Evolutionary conservation across 768 basidiomycete genomes (phyloP).

Genomic region (Pisolithus microcarpus): DNA sequence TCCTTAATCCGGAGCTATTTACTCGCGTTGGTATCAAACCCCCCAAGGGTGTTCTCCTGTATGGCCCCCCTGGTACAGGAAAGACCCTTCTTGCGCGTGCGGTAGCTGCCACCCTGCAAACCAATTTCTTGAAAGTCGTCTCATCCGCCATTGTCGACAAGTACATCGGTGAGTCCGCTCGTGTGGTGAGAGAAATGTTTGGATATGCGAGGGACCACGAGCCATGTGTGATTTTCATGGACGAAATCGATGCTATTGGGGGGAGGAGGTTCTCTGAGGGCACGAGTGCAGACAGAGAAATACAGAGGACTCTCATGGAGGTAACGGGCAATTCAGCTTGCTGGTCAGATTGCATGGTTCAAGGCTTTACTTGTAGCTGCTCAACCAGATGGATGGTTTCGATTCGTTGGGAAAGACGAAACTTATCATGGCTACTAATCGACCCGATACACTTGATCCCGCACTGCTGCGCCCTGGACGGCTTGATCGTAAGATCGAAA

Average conservation of each 20-base stretch:
- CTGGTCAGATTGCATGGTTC: not conserved
- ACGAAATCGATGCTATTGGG: slow-evolving; percentile 96
- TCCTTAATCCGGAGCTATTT: slow-evolving; percentile 92
- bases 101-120: slow-evolving; percentile 89
- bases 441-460: slow-evolving; percentile 96
- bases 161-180: slow-evolving; percentile 96
- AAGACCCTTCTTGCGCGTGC: slow-evolving; percentile 94
- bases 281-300: slow-evolving; percentile 96
- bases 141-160: slow-evolving; percentile 97
- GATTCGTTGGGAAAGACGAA: slow-evolving; percentile 94
- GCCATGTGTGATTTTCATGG: slow-evolving; percentile 99
- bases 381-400: slow-evolving; percentile 99
- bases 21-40: slow-evolving; percentile 93
- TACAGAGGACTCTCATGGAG: slow-evolving; percentile 98
- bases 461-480: slow-evolving; percentile 94
- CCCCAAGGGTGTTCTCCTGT: slow-evolving; percentile 92
- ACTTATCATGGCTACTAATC: slow-evolving; percentile 99
- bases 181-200: slow-evolving; percentile 97
- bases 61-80: slow-evolving; percentile 94
- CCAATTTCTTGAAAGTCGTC: slow-evolving; percentile 98
- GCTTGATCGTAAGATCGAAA: slow-evolving; percentile 95
- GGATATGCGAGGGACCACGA: slow-evolving; percentile 97
- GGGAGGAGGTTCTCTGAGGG: slow-evolving; percentile 89
- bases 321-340: slow-evolving; percentile 27
- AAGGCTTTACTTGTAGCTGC: slow-evolving; percentile 45